phyloP scores from a whole-genome alignment of 768 basidiomycete species.

The Podaxis mareebaensis region DNA sequence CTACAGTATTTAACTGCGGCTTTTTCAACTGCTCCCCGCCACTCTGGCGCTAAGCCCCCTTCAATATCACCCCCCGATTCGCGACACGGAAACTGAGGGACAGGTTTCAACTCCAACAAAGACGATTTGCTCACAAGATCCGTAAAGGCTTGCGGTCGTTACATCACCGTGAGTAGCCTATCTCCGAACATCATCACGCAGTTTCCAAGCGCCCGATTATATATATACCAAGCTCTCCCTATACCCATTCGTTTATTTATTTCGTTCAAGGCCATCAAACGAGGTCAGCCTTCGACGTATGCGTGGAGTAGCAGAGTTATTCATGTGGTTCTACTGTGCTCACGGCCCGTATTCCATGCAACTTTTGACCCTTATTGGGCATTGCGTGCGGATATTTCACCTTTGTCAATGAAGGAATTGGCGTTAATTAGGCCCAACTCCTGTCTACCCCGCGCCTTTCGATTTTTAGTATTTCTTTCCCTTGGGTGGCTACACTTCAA shows the following conservation, averaged over 20 bases:
- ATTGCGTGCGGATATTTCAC: neutral
- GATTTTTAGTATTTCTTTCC: constrained; percentile 1
- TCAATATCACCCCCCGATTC: neutral
- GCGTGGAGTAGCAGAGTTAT: neutral
- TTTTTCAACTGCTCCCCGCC: neutral
- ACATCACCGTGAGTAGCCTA: neutral
- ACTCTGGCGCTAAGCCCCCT: neutral
- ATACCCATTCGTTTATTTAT: neutral
- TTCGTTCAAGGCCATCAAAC: neutral
- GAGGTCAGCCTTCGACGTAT: neutral
- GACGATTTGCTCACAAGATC: neutral
- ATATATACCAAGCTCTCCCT: no score
- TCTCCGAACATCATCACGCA: no score
- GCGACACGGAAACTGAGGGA: neutral
- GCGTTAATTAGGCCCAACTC: neutral
- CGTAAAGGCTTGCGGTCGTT: neutral
- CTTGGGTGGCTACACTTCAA: neutral
- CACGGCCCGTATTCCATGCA: constrained; percentile 7
- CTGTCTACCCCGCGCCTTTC: neutral
- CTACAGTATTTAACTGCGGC: neutral
- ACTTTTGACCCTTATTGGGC: constrained; percentile 8
- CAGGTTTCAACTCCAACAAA: neutral
- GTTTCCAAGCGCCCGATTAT: no score
- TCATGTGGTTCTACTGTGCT: constrained; percentile 6
- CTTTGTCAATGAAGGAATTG: neutral